phyloP scores from a whole-genome alignment of 2,329 filamentous ascomycete species.

The Pyrenophora graminea region DNA sequence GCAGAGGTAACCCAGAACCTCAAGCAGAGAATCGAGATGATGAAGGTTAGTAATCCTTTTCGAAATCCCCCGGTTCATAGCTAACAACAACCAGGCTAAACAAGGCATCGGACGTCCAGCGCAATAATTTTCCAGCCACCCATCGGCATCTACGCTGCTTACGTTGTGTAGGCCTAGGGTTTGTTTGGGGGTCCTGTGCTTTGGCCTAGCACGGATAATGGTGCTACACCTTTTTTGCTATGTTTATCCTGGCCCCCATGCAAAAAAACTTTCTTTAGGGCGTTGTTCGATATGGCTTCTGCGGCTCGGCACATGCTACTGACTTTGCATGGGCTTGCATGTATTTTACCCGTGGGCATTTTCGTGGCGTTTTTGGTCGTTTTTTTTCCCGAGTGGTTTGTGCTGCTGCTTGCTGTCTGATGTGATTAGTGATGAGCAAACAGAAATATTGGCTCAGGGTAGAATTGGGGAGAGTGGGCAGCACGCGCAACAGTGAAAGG shows the following conservation, averaged over 20 bases:
- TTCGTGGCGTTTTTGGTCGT: conserved; percentile 12
- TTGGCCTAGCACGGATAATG: conserved; percentile 1
- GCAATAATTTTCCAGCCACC: conserved; percentile 11
- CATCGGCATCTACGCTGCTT: background rate
- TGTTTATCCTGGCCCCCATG: background rate
- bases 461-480: background rate
- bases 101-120: conserved; percentile 42
- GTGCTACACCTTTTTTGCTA: conserved; percentile 1
- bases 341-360: conserved; percentile 17
- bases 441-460: conserved; percentile 5
- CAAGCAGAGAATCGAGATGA: conserved; percentile 96
- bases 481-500: background rate
- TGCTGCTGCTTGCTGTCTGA: background rate
- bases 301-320: conserved; percentile 4
- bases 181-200: background rate
- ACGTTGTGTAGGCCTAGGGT: background rate
- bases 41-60: conserved; percentile 69
- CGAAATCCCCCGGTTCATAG: background rate
- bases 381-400: background rate
- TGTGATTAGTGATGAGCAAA: conserved; percentile 12
- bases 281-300: conserved; percentile 5
- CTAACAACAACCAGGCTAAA: conserved; percentile 42
- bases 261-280: background rate
- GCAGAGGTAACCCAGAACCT: conserved; percentile 97
- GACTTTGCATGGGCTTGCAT: conserved; percentile 6